These are phyloP conservation scores for Starmerella floricola DNA, from an alignment of 805 yeast genomes.

Conservation along the genomic window DNA sequence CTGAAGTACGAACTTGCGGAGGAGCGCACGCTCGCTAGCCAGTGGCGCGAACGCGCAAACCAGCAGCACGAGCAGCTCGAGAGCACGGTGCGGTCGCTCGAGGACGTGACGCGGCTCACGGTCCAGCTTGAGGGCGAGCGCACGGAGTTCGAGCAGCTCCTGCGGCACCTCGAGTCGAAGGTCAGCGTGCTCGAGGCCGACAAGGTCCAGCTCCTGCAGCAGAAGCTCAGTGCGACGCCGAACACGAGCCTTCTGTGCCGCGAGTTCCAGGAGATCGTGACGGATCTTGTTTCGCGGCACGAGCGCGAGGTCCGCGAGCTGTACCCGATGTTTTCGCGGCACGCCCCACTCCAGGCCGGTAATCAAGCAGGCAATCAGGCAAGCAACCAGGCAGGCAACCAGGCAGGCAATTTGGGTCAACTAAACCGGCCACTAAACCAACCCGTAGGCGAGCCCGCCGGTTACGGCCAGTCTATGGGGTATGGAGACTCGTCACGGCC, in stretches of 20 bases:
- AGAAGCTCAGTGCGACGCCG: conserved; percentile 11
- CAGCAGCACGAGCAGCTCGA: conserved; percentile 27
- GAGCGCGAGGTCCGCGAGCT: conserved; percentile 22
- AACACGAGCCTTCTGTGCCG: conserved; percentile 27
- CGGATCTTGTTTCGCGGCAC: conserved; percentile 25
- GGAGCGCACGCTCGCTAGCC: conserved; percentile 19
- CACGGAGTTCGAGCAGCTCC: conserved; percentile 8
- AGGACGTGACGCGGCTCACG: conserved; percentile 30
- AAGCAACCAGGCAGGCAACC: too few relatives aligned
- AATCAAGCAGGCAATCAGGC: too few relatives aligned
- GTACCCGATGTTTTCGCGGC: conserved; percentile 10
- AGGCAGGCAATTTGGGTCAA: too few relatives aligned
- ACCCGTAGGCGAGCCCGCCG: too few relatives aligned
- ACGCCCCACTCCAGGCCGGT: too few relatives aligned
- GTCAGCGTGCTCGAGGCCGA: conserved; percentile 23
- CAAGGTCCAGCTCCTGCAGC: conserved; percentile 15
- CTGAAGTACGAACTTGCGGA: conserved; percentile 10
- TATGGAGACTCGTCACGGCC: too few relatives aligned
- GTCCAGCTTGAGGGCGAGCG: conserved; percentile 29
- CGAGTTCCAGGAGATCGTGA: conserved; percentile 28
- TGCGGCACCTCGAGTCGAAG: conserved; percentile 22
- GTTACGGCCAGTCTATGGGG: too few relatives aligned
- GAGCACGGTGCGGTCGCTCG: conserved; percentile 26
- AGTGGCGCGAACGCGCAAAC: conserved; percentile 26
- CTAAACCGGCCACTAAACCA: too few relatives aligned